Conservation (phyloP, 31 red algal species). For the Porphyra umbilicalis region DNA sequence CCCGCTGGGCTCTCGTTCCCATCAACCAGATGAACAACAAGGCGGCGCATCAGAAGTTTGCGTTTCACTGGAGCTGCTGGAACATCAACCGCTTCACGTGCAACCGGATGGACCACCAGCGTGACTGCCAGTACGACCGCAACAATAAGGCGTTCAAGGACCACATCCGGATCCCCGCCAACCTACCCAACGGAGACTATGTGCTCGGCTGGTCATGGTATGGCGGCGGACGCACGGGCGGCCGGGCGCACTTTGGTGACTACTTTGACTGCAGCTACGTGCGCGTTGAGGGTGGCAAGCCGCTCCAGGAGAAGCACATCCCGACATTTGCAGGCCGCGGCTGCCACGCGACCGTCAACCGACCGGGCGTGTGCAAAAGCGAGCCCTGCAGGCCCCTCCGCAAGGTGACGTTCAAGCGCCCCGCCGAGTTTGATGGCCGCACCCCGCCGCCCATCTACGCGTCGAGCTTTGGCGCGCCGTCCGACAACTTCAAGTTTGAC, state of each 20-base stretch:
- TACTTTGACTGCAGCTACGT: slow-evolving; percentile 51
- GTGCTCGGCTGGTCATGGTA: slow-evolving; percentile 41
- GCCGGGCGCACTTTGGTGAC: slow-evolving; percentile 24
- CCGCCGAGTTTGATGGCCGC: slow-evolving; percentile 25
- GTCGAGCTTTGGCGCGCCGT: slow-evolving; percentile 13
- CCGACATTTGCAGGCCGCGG: slow-evolving; percentile 26
- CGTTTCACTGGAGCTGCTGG: slow-evolving; percentile 47
- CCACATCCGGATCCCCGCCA: slow-evolving; percentile 26
- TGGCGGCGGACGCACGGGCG: slow-evolving; percentile 15
- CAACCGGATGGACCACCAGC: slow-evolving; percentile 26
- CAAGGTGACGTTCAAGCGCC: slow-evolving; percentile 14
- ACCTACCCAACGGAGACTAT: slow-evolving; percentile 36
- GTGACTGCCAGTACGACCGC: slow-evolving; percentile 45
- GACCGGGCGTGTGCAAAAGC: slow-evolving; percentile 26
- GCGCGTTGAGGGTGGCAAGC: slow-evolving; percentile 23
- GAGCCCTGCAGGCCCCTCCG: slow-evolving; percentile 30
- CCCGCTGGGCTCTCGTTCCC: slow-evolving; percentile 32
- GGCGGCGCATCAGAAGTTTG: slow-evolving; percentile 22
- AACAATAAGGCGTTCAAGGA: slow-evolving; percentile 31
- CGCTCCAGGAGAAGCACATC: slow-evolving; percentile 10
- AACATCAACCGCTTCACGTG: slow-evolving; percentile 29
- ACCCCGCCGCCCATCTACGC: slow-evolving; percentile 23
- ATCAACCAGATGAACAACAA: slow-evolving; percentile 26
- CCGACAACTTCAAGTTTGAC: background rate
- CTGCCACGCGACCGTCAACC: slow-evolving; percentile 32